phyloP scores from a whole-genome alignment of 805 yeast genomes.

The Hanseniaspora mollemarum region DNA sequence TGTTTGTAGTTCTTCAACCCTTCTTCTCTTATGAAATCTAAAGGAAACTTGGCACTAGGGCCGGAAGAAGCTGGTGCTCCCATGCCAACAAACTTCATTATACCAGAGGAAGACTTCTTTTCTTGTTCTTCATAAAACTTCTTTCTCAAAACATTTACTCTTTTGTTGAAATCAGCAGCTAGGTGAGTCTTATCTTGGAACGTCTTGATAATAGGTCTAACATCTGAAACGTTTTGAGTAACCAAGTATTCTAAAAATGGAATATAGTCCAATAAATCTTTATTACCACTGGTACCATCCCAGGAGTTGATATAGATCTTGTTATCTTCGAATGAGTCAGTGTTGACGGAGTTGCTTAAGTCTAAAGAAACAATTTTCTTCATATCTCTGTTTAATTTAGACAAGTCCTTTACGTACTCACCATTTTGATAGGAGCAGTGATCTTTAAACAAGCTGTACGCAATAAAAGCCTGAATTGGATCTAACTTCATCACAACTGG shows the following conservation, averaged over 20 bases:
- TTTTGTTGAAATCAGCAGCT: constrained; percentile 64
- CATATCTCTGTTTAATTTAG: constrained; percentile 82
- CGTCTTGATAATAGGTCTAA: constrained; percentile 73
- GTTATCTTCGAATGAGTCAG: constrained; percentile 53
- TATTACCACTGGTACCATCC: constrained; percentile 70
- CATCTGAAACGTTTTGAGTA: constrained; percentile 72
- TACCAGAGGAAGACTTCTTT: constrained; percentile 38
- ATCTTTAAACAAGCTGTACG: constrained; percentile 80
- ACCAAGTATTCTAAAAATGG: constrained; percentile 93
- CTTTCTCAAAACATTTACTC: constrained; percentile 66
- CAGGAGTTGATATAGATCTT: constrained; percentile 77
- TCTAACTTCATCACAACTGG: constrained; percentile 78
- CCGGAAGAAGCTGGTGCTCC: constrained; percentile 30
- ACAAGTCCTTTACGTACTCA: constrained; percentile 75
- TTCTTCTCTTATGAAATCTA: constrained; percentile 80
- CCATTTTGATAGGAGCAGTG: constrained; percentile 81
- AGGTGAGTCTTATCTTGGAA: constrained; percentile 56
- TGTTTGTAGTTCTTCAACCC: constrained; percentile 81
- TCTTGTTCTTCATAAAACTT: constrained; percentile 51
- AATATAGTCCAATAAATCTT: constrained; percentile 63
- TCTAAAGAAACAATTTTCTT: constrained; percentile 72
- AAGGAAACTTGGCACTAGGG: constrained; percentile 42
- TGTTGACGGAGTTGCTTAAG: constrained; percentile 37
- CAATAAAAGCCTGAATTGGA: constrained; percentile 80
- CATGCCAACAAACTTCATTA: constrained; percentile 55